Base-by-base conservation (phyloP, 129 eudicot genomes). In the sunflower (Helianthus annuus) region DNA sequence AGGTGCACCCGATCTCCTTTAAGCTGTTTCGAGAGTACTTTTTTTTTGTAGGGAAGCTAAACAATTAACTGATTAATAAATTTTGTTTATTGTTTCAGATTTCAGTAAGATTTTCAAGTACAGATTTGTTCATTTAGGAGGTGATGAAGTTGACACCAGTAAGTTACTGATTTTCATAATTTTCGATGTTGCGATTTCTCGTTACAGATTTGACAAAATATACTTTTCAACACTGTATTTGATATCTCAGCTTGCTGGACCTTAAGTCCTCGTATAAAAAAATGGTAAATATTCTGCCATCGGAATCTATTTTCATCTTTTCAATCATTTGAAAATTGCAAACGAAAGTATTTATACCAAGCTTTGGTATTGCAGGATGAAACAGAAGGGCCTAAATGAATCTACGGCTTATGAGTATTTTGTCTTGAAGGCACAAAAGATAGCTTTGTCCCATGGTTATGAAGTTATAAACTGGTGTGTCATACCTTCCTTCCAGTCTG, bases 81-180 rank as follows among this genome's bases (percentile, higher is more conserved):
- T 64, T 38, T 2, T 15, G 48, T 64, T 51, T 65, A 68, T 12
- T 71, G 71, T 77, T 79, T 68, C 98, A 94, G 98, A 94, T 94
- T 90, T 94, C 75, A 90, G 97, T 68, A 85, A 94, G 82, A 79
- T 90, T 66, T 94, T 94, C 86, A 90, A 83, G 73, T 94, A 77
- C 78, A 94, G 71, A 72, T 94, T 94, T 73, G 87, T 94, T 64
- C 98, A 94, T 79, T 83, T 94, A 74, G 98, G 98, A 80, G 98
- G 98, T 40, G 98, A 94, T 81, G 98, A 94, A 90, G 98, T 94
- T 51, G 75, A 94, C 68, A 85, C 97, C 44, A 74, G 98, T 94
- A 75, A 88, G 97, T 78, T 73, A 22, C 68, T 52, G 27, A 45
- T 59, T 17, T 64, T 12, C 70, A 8, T 56, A 6, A 45, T n/a